Evolutionary conservation across 768 basidiomycete species (phyloP), one percentile per base, ranked within the genome.

Genomic region (Grammothele lineata): DNA sequence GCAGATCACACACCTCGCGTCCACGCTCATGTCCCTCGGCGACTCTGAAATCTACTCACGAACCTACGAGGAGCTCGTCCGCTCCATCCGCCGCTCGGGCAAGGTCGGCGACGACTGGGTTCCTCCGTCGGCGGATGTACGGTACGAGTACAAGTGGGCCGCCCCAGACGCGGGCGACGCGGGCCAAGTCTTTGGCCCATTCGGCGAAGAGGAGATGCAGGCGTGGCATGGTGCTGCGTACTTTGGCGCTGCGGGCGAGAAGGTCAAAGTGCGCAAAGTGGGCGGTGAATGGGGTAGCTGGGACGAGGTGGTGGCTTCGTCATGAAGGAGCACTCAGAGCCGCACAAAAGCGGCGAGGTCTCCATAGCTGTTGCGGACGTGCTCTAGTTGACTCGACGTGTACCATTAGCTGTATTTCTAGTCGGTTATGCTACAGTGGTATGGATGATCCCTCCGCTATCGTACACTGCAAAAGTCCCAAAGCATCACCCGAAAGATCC

Each of bases 41-140:
- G 90, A 95, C 51, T 73, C 77, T 15, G 91, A 94, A 58, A 78
- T 94, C 45, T 95, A 94, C 67, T 85, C 83, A 33, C 83, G 79
- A 62, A 86, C 87, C 0, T 90, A 90, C 62, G 90, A 92, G 56
- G 85, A 90, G 60, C 74, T 95, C 42, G 80, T 95, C 17, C 83
- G 87, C 47, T 70, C 75, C 32, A 77, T 93, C 18, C 80, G 88
- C 25, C 73, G 80, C 4, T 81, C 87, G 5, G 89, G 87, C 32
- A 70, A 67, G 22, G 87, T 92, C 34, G 75, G 79, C 30, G 58
- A 71, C 2, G 70, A 75, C 41, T 92, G 92, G 91, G 66, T 73
- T 0, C 87, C 92, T 9, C 83, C 85, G 1, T 85, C 83, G 14
- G 85, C 87, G 17, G 82, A 88, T 54, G 64, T 81, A 45, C 78